Evolutionary conservation across 805 yeast species (phyloP).

Genomic region (Schizosaccharomyces osmophilus): DNA sequence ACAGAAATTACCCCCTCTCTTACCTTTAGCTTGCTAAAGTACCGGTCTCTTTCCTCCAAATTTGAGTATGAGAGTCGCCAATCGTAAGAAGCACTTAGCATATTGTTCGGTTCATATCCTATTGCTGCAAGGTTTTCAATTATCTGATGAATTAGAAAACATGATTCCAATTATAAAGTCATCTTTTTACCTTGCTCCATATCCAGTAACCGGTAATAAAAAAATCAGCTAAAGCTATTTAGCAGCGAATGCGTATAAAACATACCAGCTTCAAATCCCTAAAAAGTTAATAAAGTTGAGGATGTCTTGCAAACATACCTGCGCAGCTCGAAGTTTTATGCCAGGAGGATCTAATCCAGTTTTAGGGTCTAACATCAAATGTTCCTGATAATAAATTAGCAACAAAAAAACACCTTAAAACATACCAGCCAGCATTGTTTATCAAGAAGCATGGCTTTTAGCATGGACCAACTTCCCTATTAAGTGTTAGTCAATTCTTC

Average conservation of each 20-base stretch:
- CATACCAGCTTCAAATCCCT: background rate
- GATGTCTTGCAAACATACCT: slow-evolving; percentile 59
- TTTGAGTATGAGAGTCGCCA: slow-evolving; percentile 87
- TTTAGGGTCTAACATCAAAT: slow-evolving; percentile 53
- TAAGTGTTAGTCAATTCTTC: background rate
- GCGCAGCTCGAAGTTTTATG: slow-evolving; percentile 64
- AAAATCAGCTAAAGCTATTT: slow-evolving; percentile 42
- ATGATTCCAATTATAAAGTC: too few species aligned
- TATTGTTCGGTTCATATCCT: slow-evolving; percentile 77
- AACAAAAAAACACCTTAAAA: slow-evolving; percentile 7
- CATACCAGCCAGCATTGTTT: slow-evolving; percentile 83
- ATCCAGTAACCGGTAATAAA: slow-evolving; percentile 92
- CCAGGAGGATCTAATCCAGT: slow-evolving; percentile 87
- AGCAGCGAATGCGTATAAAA: background rate
- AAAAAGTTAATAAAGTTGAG: background rate
- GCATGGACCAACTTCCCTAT: slow-evolving; percentile 84
- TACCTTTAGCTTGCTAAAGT: slow-evolving; percentile 50
- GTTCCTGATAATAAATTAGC: background rate
- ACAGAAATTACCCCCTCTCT: background rate
- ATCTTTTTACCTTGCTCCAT: slow-evolving; percentile 43
- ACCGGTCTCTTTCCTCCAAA: slow-evolving; percentile 65
- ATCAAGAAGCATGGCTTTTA: slow-evolving; percentile 72
- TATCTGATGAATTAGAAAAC: slow-evolving; percentile 14
- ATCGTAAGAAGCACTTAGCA: slow-evolving; percentile 82
- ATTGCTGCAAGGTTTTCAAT: slow-evolving; percentile 83